These are phyloP conservation scores for Eucalyptus cloeziana DNA, from an alignment of 345 rosid genomes.

Conservation along the genomic window DNA sequence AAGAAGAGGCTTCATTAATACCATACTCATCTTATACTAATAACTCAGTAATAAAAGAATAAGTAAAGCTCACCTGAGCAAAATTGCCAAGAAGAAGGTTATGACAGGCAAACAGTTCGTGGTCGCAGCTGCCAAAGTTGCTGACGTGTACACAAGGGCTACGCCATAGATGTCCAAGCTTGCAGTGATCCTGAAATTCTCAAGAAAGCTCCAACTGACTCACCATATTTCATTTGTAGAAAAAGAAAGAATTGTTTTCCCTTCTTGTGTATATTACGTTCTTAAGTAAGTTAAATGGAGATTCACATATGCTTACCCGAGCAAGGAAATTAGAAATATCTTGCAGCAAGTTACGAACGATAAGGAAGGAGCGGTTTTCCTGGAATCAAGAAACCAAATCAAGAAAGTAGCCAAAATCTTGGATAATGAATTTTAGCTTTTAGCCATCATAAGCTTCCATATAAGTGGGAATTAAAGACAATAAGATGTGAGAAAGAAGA, in stretches of 20 bases:
- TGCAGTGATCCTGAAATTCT: constrained; percentile 38
- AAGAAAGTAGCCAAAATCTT: not conserved
- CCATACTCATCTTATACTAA: not conserved
- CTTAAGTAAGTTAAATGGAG: not conserved
- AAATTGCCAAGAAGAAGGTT: constrained; percentile 80
- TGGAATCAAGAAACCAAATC: not conserved
- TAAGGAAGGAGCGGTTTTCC: constrained; percentile 69
- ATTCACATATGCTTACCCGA: constrained; percentile 34
- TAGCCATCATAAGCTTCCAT: not conserved
- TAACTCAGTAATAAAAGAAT: not conserved
- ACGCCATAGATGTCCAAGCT: constrained; percentile 57
- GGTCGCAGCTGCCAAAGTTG: constrained; percentile 84
- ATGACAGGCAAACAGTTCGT: constrained; percentile 76
- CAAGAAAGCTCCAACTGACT: not conserved
- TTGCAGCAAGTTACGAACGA: constrained; percentile 59
- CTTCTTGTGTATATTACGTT: not conserved
- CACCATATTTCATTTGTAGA: not conserved
- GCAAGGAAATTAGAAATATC: constrained; percentile 59
- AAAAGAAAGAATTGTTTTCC: not conserved
- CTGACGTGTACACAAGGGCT: constrained; percentile 63
- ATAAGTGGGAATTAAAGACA: not conserved
- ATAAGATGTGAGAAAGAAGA: not conserved
- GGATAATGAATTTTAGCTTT: not conserved
- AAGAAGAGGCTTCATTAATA: not conserved
- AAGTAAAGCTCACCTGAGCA: constrained; percentile 35